Evolutionary conservation across 495 filamentous ascomycete species (phyloP).

Genomic region (Penicillium samsonianum): DNA sequence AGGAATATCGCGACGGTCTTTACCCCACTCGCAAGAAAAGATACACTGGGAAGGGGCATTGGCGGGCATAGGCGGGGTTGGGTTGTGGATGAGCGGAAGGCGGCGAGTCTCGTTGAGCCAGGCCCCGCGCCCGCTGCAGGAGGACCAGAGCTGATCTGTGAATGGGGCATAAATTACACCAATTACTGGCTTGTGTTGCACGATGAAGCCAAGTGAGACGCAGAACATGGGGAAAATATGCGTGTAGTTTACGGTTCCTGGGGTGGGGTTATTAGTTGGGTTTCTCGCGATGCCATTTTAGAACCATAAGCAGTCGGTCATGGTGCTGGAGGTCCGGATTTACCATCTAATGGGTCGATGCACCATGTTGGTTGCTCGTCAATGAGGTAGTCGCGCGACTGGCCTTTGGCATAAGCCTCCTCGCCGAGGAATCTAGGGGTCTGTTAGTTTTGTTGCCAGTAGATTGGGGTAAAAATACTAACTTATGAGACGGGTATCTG

Average conservation of each 20-base stretch:
- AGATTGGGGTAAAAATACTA: constrained; percentile 16
- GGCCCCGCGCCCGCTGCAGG: constrained; percentile 60
- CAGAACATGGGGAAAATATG: constrained; percentile 76
- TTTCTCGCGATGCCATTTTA: background rate
- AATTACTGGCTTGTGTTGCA: constrained; percentile 56
- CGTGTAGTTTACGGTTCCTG: constrained; percentile 68
- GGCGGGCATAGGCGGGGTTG: constrained; percentile 59
- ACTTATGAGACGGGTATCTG: constrained; percentile 65
- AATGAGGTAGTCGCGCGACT: constrained; percentile 62
- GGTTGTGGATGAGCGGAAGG: constrained; percentile 59
- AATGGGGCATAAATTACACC: constrained; percentile 69
- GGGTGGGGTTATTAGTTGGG: background rate
- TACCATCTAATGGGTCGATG: constrained; percentile 67
- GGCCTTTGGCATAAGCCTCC: constrained; percentile 64
- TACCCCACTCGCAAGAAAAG: constrained; percentile 72
- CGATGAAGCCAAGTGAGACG: constrained; percentile 63
- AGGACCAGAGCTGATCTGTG: constrained; percentile 63
- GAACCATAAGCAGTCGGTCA: background rate
- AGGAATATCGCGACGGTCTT: constrained; percentile 61
- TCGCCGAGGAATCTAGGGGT: constrained; percentile 64
- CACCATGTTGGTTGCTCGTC: constrained; percentile 64
- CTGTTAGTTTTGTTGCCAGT: constrained; percentile 1
- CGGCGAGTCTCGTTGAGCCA: constrained; percentile 64
- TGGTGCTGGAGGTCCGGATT: background rate
- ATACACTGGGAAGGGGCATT: constrained; percentile 65